Evolutionary conservation across 2,329 filamentous ascomycete genomes (phyloP).

Genomic region (Fusarium proliferatum): DNA sequence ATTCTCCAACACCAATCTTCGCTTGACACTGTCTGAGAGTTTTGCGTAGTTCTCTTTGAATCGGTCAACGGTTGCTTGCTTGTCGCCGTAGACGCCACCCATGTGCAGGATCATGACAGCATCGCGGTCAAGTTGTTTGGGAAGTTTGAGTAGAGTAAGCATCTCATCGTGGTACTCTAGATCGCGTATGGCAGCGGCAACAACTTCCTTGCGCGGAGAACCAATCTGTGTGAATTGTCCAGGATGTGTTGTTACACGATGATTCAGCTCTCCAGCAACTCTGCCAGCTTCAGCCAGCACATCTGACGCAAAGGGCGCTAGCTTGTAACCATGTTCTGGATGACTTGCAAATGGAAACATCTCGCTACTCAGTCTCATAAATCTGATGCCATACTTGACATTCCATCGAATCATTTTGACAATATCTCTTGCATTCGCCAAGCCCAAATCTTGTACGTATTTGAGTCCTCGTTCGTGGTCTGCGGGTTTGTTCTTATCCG

Average conservation of each 20-base stretch:
- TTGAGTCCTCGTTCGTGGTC: conserved; percentile 73
- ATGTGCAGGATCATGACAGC: conserved; percentile 96
- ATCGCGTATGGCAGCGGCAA: conserved; percentile 81
- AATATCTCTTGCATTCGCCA: conserved; percentile 86
- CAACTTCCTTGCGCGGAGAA: conserved; percentile 81
- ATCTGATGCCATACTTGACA: conserved; percentile 89
- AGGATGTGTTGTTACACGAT: conserved; percentile 89
- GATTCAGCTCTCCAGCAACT: conserved; percentile 80
- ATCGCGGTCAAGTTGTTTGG: conserved; percentile 81
- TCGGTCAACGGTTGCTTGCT: conserved; percentile 78
- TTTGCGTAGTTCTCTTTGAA: conserved; percentile 80
- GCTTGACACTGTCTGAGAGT: conserved; percentile 77
- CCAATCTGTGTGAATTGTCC: conserved; percentile 94
- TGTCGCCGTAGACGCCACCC: conserved; percentile 91
- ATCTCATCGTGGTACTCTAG: conserved; percentile 90
- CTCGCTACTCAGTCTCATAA: conserved; percentile 91
- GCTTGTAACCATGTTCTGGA: conserved; percentile 83
- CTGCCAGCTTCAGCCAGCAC: conserved; percentile 80
- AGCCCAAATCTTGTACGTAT: conserved; percentile 80
- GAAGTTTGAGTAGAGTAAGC: conserved; percentile 79
- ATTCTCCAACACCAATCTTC: conserved; percentile 88
- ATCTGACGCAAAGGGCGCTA: conserved; percentile 85
- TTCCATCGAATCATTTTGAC: conserved; percentile 92
- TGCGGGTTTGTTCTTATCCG: conserved; percentile 77
- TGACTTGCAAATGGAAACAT: conserved; percentile 98